These are phyloP conservation scores for Candida taoyuanica DNA, from an alignment of 805 yeast species.

Conservation along the genomic window DNA sequence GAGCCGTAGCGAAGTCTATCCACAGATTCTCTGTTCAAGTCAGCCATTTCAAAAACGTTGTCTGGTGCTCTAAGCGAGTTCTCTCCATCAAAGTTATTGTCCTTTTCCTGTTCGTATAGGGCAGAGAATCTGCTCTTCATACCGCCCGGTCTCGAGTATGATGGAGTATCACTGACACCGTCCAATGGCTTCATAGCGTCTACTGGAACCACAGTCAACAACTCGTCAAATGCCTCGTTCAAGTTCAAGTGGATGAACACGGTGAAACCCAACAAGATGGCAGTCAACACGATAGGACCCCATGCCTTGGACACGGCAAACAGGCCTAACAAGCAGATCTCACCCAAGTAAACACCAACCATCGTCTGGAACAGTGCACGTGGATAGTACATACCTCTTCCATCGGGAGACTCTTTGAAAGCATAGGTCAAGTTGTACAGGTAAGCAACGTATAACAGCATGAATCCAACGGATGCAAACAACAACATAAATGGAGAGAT, in stretches of 20 bases:
- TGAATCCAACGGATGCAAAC: slow-evolving; percentile 69
- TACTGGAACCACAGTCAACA: slow-evolving; percentile 56
- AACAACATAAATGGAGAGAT: slow-evolving; percentile 80
- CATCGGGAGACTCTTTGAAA: slow-evolving; percentile 60
- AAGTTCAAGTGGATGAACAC: slow-evolving; percentile 64
- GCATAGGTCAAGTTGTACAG: slow-evolving; percentile 75
- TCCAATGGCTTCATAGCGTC: slow-evolving; percentile 76
- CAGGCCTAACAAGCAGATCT: slow-evolving; percentile 78
- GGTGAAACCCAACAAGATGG: slow-evolving; percentile 59
- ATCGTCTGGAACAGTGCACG: slow-evolving; percentile 85
- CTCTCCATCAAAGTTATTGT: slow-evolving; percentile 9
- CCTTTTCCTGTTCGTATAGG: slow-evolving; percentile 4
- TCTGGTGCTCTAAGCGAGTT: slow-evolving; percentile 17
- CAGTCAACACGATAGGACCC: slow-evolving; percentile 86
- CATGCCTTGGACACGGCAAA: slow-evolving; percentile 89
- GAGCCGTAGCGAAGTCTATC: slow-evolving; percentile 20
- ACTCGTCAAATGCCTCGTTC: slow-evolving; percentile 58
- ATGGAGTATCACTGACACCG: slow-evolving; percentile 61
- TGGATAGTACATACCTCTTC: slow-evolving; percentile 81
- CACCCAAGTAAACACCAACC: slow-evolving; percentile 84
- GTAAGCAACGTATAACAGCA: slow-evolving; percentile 70
- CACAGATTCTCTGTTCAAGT: slow-evolving; percentile 20
- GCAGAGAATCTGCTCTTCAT: slow-evolving; percentile 5
- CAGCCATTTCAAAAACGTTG: slow-evolving; percentile 25
- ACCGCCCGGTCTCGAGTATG: slow-evolving; percentile 31